A percentile compares a stretch with the other conserved stretches of the same genome.
Evolutionary conservation across 2,329 filamentous ascomycete genomes (phyloP).

Genomic region (Microcera coccophila): DNA sequence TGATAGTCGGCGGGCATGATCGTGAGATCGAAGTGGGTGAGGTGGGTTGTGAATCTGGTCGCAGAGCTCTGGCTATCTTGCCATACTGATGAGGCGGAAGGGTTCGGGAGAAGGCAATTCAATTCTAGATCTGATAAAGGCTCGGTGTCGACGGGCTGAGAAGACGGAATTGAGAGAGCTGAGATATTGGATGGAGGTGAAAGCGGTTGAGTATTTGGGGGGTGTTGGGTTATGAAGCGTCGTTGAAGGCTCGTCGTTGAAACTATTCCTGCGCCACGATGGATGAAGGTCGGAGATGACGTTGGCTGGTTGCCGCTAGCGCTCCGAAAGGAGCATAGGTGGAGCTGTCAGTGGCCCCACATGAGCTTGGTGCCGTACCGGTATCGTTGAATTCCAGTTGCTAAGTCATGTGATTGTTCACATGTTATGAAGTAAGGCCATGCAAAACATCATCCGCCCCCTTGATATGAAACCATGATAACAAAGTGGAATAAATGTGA

Average conservation of each 20-base stretch:
- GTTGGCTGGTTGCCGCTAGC: not conserved
- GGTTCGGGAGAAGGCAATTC: slow-evolving; percentile 1
- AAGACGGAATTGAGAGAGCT: too few relatives aligned
- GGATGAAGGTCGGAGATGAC: not conserved
- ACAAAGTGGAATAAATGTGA: slow-evolving; percentile 2
- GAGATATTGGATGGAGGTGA: not conserved
- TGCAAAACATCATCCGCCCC: not conserved
- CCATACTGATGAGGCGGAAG: slow-evolving; percentile 4
- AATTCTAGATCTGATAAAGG: too few relatives aligned
- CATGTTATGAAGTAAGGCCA: not conserved
- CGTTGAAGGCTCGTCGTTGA: not conserved
- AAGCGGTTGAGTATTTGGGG: not conserved
- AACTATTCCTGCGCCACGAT: not conserved
- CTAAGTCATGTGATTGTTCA: too few relatives aligned
- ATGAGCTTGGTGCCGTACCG: not conserved
- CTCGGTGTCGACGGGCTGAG: too few relatives aligned
- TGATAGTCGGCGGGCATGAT: slow-evolving; percentile 51
- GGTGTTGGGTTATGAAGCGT: not conserved
- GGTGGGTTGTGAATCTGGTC: not conserved
- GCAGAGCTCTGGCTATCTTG: not conserved
- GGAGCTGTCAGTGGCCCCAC: not conserved
- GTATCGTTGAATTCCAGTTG: not conserved
- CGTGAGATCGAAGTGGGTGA: slow-evolving; percentile 2
- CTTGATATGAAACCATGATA: slow-evolving; percentile 1
- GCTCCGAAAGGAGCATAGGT: not conserved